Evolutionary conservation across 495 filamentous ascomycete genomes (phyloP).

Genomic region (Hypoxylon cercidicola): DNA sequence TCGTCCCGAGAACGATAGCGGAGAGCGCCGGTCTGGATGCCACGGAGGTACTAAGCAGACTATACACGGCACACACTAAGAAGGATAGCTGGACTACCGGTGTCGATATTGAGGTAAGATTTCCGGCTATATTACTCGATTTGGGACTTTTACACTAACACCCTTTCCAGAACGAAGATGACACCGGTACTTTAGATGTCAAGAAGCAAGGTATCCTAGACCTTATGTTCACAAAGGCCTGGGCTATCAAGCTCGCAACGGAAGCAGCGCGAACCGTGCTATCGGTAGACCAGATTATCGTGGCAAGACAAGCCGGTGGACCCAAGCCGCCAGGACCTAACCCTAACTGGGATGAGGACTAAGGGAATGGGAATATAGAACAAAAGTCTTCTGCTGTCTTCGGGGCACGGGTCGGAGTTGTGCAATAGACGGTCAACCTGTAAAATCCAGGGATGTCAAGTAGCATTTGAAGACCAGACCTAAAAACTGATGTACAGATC

Average conservation of each 20-base stretch:
- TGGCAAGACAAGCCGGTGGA: constrained; percentile 95
- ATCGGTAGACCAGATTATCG: constrained; percentile 99
- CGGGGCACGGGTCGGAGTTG: constrained; percentile 11
- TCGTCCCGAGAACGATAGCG: constrained; percentile 90
- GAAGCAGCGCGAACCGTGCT: constrained; percentile 94
- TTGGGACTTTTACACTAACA: constrained; percentile 30
- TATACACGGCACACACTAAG: constrained; percentile 94
- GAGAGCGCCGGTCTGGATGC: constrained; percentile 96
- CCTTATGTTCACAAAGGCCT: constrained; percentile 88
- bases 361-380: constrained; percentile 41
- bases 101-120: constrained; percentile 83
- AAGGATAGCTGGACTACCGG: constrained; percentile 88
- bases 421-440: constrained; percentile 30
- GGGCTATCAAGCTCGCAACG: constrained; percentile 96
- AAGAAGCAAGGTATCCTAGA: constrained; percentile 92
- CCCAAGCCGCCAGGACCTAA: constrained; percentile 96
- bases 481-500: constrained; percentile 9
- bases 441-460: constrained; percentile 17
- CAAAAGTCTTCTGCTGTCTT: constrained; percentile 17
- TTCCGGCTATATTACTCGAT: background rate
- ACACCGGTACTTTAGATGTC: constrained; percentile 84
- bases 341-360: constrained; percentile 99
- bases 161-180: constrained; percentile 69
- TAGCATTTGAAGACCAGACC: constrained; percentile 21
- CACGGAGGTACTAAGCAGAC: constrained; percentile 87